phyloP scores from a whole-genome alignment of 164 flowering plant genomes.

The Chloranthus sessilifolius region DNA sequence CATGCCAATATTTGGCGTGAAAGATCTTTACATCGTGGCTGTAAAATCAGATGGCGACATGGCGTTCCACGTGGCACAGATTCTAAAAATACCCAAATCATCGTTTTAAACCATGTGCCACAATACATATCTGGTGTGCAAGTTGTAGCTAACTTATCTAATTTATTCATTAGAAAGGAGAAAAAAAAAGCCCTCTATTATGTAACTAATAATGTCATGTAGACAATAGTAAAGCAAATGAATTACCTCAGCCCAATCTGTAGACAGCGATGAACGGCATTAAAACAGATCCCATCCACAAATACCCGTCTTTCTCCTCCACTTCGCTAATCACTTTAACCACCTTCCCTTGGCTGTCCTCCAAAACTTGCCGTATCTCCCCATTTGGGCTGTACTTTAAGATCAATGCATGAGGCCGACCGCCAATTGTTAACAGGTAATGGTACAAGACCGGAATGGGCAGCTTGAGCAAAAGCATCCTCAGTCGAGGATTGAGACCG shows the following conservation, averaged over 20 bases:
- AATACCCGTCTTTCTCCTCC: constrained; percentile 77
- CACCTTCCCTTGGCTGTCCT: constrained; percentile 73
- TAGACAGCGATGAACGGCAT: constrained; percentile 73
- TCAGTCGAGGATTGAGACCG: constrained; percentile 31
- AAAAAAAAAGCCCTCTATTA: no score
- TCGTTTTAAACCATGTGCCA: no score
- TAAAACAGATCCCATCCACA: constrained; percentile 87
- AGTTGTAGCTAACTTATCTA: no score
- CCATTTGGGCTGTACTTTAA: constrained; percentile 68
- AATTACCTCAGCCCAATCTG: constrained; percentile 28
- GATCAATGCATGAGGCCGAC: constrained; percentile 36
- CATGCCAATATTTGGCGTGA: no score
- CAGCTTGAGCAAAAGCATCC: neutral
- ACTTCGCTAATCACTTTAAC: constrained; percentile 78
- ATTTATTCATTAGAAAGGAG: neutral
- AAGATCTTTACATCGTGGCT: no score
- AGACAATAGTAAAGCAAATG: no score
- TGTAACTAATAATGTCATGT: no score
- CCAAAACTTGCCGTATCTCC: constrained; percentile 53
- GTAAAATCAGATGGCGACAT: no score
- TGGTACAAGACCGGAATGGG: neutral
- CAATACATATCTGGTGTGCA: no score
- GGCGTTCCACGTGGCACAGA: no score
- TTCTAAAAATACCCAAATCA: no score
- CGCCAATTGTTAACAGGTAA: constrained; percentile 32